Conservation (phyloP, 179 eudicot genomes). For the Drosera spatulata region DNA sequence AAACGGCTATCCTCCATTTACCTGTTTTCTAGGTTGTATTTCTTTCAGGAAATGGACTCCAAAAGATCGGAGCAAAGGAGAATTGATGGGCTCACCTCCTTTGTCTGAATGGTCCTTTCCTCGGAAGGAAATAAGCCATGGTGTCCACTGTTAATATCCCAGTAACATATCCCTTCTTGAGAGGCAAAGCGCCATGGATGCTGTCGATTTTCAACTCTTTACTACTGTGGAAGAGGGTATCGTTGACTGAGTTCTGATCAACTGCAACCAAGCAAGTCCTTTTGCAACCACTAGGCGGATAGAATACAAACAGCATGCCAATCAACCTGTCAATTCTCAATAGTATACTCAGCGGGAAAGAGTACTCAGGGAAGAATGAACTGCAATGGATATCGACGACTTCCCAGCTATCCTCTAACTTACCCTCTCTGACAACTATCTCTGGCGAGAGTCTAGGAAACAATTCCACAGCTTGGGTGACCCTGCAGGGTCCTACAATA, state of each 20-base stretch:
- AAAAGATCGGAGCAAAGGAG: background rate
- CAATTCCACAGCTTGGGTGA: conserved; percentile 74
- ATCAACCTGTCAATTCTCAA: conserved; percentile 73
- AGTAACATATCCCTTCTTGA: conserved; percentile 63
- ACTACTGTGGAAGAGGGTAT: conserved; percentile 39
- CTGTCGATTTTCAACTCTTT: conserved; percentile 68
- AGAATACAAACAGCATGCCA: conserved; percentile 67
- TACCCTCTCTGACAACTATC: conserved; percentile 83
- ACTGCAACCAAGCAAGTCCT: conserved; percentile 92
- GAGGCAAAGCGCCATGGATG: conserved; percentile 54
- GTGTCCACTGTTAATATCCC: conserved; percentile 95
- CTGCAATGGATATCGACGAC: conserved; percentile 98
- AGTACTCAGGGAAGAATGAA: conserved; percentile 88
- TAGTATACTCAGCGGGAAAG: conserved; percentile 79
- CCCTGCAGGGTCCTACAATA: conserved; percentile 54
- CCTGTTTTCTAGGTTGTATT: no score
- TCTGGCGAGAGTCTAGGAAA: conserved; percentile 64
- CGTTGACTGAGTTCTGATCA: conserved; percentile 36
- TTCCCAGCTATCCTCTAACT: conserved; percentile 94
- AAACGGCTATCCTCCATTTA: no score
- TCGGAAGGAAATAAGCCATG: conserved; percentile 94
- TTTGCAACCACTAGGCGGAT: conserved; percentile 74
- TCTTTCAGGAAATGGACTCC: background rate
- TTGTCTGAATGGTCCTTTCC: conserved; percentile 80
- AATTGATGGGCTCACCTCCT: conserved; percentile 51